Conservation (phyloP, 768 basidiomycete species). For the Paxillus rubicundulus region DNA sequence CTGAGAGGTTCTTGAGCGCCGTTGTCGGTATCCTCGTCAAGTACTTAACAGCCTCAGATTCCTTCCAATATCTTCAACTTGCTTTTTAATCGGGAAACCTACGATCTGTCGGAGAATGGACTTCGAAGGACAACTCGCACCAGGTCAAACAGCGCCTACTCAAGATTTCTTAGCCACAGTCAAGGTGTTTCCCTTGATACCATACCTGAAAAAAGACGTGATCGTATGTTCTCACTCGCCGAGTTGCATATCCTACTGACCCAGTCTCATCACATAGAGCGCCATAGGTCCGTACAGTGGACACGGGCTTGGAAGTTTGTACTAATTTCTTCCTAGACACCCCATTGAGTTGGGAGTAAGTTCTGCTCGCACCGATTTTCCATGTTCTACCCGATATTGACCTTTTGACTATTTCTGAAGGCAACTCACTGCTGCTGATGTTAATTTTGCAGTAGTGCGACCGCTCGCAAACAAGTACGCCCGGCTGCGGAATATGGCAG, state of each 20-base stretch:
- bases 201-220: slow-evolving; percentile 66
- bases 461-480: slow-evolving; percentile 81
- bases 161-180: slow-evolving; percentile 57
- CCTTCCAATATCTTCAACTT: too few species aligned
- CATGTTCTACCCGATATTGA: slow-evolving; percentile 2
- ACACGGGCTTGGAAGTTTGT: not conserved
- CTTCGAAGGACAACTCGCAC: slow-evolving; percentile 26
- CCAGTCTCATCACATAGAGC: slow-evolving; percentile 12
- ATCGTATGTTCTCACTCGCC: slow-evolving; percentile 43
- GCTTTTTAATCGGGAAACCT: slow-evolving; percentile 1
- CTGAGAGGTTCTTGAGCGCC: too few species aligned
- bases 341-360: slow-evolving; percentile 79
- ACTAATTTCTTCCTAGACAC: slow-evolving; percentile 45
- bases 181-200: slow-evolving; percentile 81
- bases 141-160: slow-evolving; percentile 51
- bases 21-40: not conserved
- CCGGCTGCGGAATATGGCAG: slow-evolving; percentile 67
- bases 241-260: slow-evolving; percentile 16
- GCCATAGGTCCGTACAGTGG: slow-evolving; percentile 27
- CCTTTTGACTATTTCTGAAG: slow-evolving; percentile 33
- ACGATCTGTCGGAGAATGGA: slow-evolving; percentile 28
- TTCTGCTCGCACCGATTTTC: slow-evolving; percentile 12
- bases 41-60: not conserved
- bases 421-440: slow-evolving; percentile 80
- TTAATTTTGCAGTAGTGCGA: slow-evolving; percentile 77